Evolutionary conservation across 1,284 basidiomycete genomes (phyloP).

Genomic region (Pyrrhoderma noxium): DNA sequence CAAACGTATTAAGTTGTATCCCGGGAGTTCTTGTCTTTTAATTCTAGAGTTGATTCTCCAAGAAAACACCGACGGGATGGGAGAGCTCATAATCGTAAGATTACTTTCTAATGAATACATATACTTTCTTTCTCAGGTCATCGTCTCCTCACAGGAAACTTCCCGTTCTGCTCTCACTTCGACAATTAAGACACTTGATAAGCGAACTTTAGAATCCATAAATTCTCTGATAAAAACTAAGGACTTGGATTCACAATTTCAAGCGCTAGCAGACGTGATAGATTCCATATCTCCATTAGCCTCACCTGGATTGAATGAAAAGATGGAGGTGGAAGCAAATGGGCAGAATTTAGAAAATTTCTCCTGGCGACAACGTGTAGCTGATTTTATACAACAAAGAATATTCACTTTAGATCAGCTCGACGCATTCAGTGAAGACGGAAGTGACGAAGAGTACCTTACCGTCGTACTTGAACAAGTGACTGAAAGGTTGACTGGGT

Average conservation of each 20-base stretch:
- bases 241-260: neutral
- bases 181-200: constrained; percentile 9
- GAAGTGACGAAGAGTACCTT: too few species aligned
- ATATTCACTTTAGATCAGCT: too few species aligned
- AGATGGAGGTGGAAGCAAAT: too few species aligned
- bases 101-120: neutral
- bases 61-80: neutral
- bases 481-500: too few species aligned
- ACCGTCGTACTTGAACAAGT: too few species aligned
- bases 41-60: constrained; percentile 8
- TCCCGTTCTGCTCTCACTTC: constrained; percentile 5
- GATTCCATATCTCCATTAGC: too few species aligned
- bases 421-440: too few species aligned
- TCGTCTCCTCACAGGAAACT: neutral
- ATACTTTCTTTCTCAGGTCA: neutral
- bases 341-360: too few species aligned
- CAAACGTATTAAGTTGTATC: constrained; percentile 2
- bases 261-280: too few species aligned
- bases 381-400: too few species aligned
- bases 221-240: neutral
- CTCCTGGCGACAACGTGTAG: too few species aligned
- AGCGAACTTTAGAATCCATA: neutral
- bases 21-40: constrained; percentile 1
- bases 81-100: constrained; percentile 11
- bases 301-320: too few species aligned